Conservation (phyloP, 2,329 filamentous ascomycete genomes). For the Uncinocarpus reesii region DNA sequence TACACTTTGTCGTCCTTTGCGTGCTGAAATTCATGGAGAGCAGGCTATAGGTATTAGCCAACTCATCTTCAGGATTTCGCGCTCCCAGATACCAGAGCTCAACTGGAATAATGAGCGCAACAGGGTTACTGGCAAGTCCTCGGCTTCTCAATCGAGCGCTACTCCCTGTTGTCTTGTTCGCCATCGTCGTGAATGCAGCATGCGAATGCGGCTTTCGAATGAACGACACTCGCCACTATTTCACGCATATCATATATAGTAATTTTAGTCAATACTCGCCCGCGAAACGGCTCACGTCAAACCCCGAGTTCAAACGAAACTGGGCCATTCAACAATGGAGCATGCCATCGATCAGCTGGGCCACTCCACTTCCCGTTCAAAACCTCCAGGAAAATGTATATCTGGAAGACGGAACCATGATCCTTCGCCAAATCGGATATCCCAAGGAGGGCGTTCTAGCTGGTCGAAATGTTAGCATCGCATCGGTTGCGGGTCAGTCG, state of each 20-base stretch:
- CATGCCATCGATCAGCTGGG: slow-evolving; percentile 19
- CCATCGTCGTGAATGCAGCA: slow-evolving; percentile 8
- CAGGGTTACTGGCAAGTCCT: background rate
- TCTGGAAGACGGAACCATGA: slow-evolving; percentile 20
- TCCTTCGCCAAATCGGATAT: slow-evolving; percentile 22
- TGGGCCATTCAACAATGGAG: slow-evolving; percentile 24
- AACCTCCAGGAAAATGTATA: slow-evolving; percentile 22
- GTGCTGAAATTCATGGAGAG: background rate
- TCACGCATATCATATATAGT: slow-evolving; percentile 22
- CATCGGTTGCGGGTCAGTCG: slow-evolving; percentile 20
- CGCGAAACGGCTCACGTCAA: slow-evolving; percentile 16
- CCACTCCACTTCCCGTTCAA: slow-evolving; percentile 20
- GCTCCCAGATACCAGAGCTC: too few species aligned
- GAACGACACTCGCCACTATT: slow-evolving; percentile 19
- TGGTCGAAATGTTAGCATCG: slow-evolving; percentile 21
- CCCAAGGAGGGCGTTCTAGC: slow-evolving; percentile 16
- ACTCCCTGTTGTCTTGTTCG: background rate
- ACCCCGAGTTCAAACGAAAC: slow-evolving; percentile 19
- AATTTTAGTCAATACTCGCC: slow-evolving; percentile 20
- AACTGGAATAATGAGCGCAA: slow-evolving; percentile 4
- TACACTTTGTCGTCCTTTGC: background rate
- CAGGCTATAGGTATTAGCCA: background rate
- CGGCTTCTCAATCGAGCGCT: slow-evolving; percentile 1
- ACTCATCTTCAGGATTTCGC: background rate
- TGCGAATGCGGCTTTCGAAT: slow-evolving; percentile 19